Evolutionary conservation across 2,329 filamentous ascomycete genomes (phyloP), one percentile per base, ranked within the genome.

Genomic region (Aureobasidium pullulans): DNA sequence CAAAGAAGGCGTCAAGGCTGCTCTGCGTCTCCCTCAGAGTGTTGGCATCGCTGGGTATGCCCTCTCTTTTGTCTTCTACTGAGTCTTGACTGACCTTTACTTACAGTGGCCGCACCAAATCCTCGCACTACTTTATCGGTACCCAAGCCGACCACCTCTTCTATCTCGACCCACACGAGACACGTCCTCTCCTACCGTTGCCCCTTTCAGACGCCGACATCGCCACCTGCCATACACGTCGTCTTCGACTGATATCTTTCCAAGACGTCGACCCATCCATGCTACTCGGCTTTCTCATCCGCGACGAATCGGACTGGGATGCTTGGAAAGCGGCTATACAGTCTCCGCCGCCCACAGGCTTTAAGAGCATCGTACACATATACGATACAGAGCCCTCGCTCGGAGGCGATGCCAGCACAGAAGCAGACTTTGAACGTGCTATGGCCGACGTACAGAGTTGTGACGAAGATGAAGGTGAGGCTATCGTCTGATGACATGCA

Each of bases 201-300:
- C 72, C 75, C 6, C 74, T 83, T 1, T 84, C 84, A 0, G 68
- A 77, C 7, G 87, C 89, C 66, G 91, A 97, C 61, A 71, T 96
- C 15, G 83, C 87, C 59, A 88, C 88, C 0, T 96, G 90, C 68
- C 93, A 99, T 71, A 97, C 92, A 0, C 83, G 89, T 53, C 86
- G 93, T 49, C 76, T 99, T 16, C 85, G 93, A 39, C 83, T 88
- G 59, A 80, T 99, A 32, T 87, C 94, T 65, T 81, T 99, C 50
- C 85, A 85, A 61, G 92, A 97, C 69, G 94, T 99, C 89, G 94
- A 99, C 68, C 94, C 94, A 0, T 96, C 91, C 69, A 99, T 99
- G 94, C 77, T 99, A 43, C 89, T 99, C 64, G 93, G 90, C 4
- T 97, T 97, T 68, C 76, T 99, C 37, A 91, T 99, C 62, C 83